phyloP scores from a whole-genome alignment of 2,329 filamentous ascomycete species.

The Neopestalotiopsis sp. region DNA sequence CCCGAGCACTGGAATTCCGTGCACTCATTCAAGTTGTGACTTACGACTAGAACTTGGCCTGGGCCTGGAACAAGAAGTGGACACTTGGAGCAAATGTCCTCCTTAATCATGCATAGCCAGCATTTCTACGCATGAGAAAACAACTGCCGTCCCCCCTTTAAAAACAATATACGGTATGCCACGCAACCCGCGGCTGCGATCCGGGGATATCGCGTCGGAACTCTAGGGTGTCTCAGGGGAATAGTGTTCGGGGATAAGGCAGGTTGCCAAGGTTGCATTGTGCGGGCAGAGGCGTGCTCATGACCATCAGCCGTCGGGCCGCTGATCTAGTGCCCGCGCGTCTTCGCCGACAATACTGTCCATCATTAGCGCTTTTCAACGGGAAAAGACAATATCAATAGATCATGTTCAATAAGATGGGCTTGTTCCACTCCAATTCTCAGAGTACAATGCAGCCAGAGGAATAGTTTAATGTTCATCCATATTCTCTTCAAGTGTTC shows the following conservation, averaged over 20 bases:
- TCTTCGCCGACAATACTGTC: neutral
- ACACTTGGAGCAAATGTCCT: neutral
- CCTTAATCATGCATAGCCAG: no score
- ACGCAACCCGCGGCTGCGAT: neutral
- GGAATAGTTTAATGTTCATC: no score
- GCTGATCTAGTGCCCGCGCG: neutral
- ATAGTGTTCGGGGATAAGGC: neutral
- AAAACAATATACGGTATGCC: neutral
- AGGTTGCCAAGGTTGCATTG: neutral
- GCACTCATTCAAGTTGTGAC: neutral
- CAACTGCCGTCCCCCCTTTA: no score
- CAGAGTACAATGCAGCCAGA: no score
- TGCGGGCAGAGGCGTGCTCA: neutral
- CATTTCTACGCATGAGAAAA: no score
- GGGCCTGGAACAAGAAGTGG: neutral
- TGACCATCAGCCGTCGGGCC: neutral
- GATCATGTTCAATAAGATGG: no score
- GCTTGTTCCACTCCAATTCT: no score
- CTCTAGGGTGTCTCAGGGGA: neutral
- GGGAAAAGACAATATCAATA: no score
- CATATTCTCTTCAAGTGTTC: no score
- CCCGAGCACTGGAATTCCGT: neutral
- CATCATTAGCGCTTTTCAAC: neutral
- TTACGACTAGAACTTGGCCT: neutral
- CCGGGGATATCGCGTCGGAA: neutral